These are phyloP conservation scores for Suillus brevipes DNA, from an alignment of 768 basidiomycete genomes.

Conservation along the genomic window DNA sequence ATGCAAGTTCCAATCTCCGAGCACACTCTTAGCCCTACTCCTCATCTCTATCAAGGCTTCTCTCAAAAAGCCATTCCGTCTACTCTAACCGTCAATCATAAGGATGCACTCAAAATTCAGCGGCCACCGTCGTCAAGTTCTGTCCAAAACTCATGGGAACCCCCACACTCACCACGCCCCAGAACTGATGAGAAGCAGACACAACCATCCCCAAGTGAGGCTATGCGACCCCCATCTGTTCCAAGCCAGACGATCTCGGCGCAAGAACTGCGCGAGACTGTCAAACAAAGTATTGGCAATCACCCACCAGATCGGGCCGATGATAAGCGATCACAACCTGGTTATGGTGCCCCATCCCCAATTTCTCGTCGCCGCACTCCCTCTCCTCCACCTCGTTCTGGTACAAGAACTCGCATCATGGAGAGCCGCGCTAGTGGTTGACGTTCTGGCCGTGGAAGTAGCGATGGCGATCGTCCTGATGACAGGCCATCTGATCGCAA, in stretches of 20 bases:
- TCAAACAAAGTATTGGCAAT: slow-evolving; percentile 59
- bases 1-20: neutral
- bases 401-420: slow-evolving; percentile 66
- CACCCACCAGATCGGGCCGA: slow-evolving; percentile 40
- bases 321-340: slow-evolving; percentile 49
- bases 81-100: slow-evolving; percentile 15
- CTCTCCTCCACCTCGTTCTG: slow-evolving; percentile 65
- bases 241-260: slow-evolving; percentile 80
- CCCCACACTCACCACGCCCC: slow-evolving; percentile 41
- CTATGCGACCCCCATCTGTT: slow-evolving; percentile 77
- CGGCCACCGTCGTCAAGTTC: slow-evolving; percentile 16
- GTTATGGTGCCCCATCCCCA: slow-evolving; percentile 56
- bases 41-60: slow-evolving; percentile 21
- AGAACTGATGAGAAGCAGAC: slow-evolving; percentile 41
- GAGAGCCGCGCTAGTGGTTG: slow-evolving; percentile 76
- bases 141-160: slow-evolving; percentile 32
- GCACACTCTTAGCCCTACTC: slow-evolving; percentile 10
- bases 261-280: slow-evolving; percentile 79
- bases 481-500: slow-evolving; percentile 59
- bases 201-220: slow-evolving; percentile 30
- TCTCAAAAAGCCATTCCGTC: slow-evolving; percentile 18
- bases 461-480: slow-evolving; percentile 46
- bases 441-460: slow-evolving; percentile 50
- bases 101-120: slow-evolving; percentile 21
- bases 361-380: slow-evolving; percentile 57